Conservation (phyloP, 177 flowering plant genomes). For the Telopea speciosissima region DNA sequence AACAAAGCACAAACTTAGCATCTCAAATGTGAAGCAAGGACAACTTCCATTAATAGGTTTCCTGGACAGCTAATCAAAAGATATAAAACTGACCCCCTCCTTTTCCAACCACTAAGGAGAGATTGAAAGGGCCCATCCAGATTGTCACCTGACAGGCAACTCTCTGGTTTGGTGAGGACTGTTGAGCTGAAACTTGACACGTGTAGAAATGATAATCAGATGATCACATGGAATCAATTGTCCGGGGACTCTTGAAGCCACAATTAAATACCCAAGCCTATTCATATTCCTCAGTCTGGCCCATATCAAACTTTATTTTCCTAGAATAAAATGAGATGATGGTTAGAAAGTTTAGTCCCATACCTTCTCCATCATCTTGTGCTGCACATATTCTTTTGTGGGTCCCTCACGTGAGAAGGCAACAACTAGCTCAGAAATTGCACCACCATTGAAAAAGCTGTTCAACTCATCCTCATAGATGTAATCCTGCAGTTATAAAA, state of each 20-base stretch:
- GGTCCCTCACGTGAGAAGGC: constrained; percentile 96
- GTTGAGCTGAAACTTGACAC: neutral
- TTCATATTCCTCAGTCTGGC: neutral
- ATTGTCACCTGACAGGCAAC: neutral
- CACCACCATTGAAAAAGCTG: constrained; percentile 60
- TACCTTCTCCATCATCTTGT: constrained; percentile 92
- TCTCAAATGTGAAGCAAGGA: neutral
- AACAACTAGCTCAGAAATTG: constrained; percentile 67
- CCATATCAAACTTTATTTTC: neutral
- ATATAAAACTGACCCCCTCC: neutral
- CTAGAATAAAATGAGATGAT: neutral
- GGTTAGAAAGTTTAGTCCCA: neutral
- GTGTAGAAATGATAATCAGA: neutral
- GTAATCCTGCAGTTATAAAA: constrained; percentile 55
- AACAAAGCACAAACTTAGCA: neutral
- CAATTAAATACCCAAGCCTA: neutral
- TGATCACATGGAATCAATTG: neutral
- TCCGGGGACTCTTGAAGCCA: neutral
- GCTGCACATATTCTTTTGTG: constrained; percentile 89
- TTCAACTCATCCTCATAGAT: constrained; percentile 89
- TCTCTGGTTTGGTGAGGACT: neutral
- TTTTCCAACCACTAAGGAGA: neutral
- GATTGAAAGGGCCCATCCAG: neutral
- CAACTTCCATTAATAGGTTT: neutral
- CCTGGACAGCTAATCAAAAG: neutral